Evolutionary conservation across 371 early-diverging fungal genomes (phyloP), one percentile per base, ranked within the genome.

Genomic region (Fennellomyces sp.): DNA sequence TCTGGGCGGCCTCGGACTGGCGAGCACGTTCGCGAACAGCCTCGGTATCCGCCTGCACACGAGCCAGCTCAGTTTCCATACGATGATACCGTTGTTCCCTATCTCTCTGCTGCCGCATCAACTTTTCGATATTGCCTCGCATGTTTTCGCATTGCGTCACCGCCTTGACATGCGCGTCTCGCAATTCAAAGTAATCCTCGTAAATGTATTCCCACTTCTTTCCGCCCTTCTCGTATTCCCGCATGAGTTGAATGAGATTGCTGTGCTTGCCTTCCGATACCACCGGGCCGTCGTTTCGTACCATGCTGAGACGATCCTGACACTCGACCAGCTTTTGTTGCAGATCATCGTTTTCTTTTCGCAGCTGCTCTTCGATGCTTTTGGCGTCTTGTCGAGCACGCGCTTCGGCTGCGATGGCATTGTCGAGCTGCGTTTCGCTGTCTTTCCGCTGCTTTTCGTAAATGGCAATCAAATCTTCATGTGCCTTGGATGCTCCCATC

Each of bases 171-270:
- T 61, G 47, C 8, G 60, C 50, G 5, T 56, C 59, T n/a, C 52
- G 45, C 48, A 66, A 25, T 11, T 61, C 51, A 38, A 66, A 66
- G 39, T 52, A 66, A 19, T 66, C 66, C 17, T 58, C 56, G 33
- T 61, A 66, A n/a, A 66, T 55, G 26, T 55, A 53, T 42, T 66
- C 62, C 66, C 66, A 66, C 6, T 56, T 52, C 27, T 62, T 61
- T 10, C 66, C 66, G 15, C 52, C 30, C 30, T 57, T 56, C 49
- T 66, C 66, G 31, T 61, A 66, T 35, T 62, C 53, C 41, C 61
- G 56, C n/a, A 65, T 56, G 26, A 61, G 25, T 21, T 57, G 39
- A 7, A 65, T 30, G 2, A 65, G 52, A 21, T 61, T 60, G 56
- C 66, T 57, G 15, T 50, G 47, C 23, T n/a, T 10, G n/a, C 45